Evolutionary conservation across 345 rosid genomes (phyloP), one percentile per base, ranked within the genome.

Genomic region (Salix dunnii): DNA sequence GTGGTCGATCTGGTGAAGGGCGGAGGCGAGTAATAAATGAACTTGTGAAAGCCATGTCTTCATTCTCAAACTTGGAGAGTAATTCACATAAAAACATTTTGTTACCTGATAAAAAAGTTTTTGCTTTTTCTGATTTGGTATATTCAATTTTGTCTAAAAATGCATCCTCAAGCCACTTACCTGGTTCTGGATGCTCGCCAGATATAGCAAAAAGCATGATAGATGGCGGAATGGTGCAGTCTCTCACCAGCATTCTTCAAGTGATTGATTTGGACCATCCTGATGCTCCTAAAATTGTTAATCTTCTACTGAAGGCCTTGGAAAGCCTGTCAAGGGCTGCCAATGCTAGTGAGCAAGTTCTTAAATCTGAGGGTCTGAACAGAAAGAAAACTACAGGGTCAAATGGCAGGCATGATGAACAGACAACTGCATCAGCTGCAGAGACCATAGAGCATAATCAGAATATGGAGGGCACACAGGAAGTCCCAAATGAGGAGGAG

Each of bases 191-290:
- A 67, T 93, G 92, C 79, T 91, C 97, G 11, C 93, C 96, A 16
- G 99, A 95, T 74, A 91, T 95, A 72, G 98, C 99, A 62, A 95
- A 90, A 85, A 86, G 93, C 87, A 93, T 95, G 99, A 93, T 93
- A 69, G 97, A 93, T 77, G 97, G 96, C 53, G 92, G 97, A 68
- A 89, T 91, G 88, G 93, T 90, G 62, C 92, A 81, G 77, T 91
- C 90, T 83, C 76, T 95, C 61, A 91, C 96, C 43, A 84, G 85
- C 82, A 88, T 95, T 87, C 93, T 95, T 81, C 88, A 89, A 75
- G 97, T 87, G 77, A 84, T 95, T 74, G 99, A 95, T 85, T 86
- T 95, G 71, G 99, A 95, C 81, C 97, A 95, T 89, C 97, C 97
- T 70, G 94, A 95, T 84, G 92, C 99, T 82, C 92, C 97, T 12